phyloP scores from a whole-genome alignment of 1,139 yeast species.

The Saccharomycopsis crataegensis region DNA sequence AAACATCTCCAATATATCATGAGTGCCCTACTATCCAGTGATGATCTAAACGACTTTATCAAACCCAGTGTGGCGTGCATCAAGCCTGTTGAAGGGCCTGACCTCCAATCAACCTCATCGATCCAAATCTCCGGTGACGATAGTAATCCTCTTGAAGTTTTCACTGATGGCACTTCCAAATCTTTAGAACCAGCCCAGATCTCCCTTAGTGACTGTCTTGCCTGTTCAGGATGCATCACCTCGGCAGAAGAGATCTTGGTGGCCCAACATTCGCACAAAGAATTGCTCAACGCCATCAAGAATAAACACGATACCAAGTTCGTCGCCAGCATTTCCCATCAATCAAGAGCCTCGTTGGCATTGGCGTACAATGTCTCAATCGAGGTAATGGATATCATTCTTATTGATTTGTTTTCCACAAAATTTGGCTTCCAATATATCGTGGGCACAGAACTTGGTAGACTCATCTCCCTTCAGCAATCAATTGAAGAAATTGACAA shows the following conservation, averaged over 20 bases:
- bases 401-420: slow-evolving; percentile 49
- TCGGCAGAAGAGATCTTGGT: slow-evolving; percentile 92
- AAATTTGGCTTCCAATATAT: slow-evolving; percentile 65
- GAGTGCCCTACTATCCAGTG: slow-evolving; percentile 85
- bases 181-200: slow-evolving; percentile 76
- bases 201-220: slow-evolving; percentile 85
- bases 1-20: too few species aligned
- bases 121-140: slow-evolving; percentile 15
- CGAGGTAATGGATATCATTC: slow-evolving; percentile 50
- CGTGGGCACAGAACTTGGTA: slow-evolving; percentile 80
- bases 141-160: slow-evolving; percentile 49
- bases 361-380: slow-evolving; percentile 52
- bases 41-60: slow-evolving; percentile 89
- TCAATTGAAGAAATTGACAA: slow-evolving; percentile 41
- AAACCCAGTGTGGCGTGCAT: slow-evolving; percentile 93
- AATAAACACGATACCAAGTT: slow-evolving; percentile 34
- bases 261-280: slow-evolving; percentile 83
- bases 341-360: slow-evolving; percentile 76
- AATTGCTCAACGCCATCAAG: slow-evolving; percentile 54
- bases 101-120: background rate
- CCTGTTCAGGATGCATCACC: slow-evolving; percentile 96
- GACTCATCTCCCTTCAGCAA: slow-evolving; percentile 60
- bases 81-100: slow-evolving; percentile 54
- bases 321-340: slow-evolving; percentile 81
- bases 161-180: slow-evolving; percentile 49